Conservation (phyloP, 1,284 basidiomycete species). For the Trametes sp. region DNA sequence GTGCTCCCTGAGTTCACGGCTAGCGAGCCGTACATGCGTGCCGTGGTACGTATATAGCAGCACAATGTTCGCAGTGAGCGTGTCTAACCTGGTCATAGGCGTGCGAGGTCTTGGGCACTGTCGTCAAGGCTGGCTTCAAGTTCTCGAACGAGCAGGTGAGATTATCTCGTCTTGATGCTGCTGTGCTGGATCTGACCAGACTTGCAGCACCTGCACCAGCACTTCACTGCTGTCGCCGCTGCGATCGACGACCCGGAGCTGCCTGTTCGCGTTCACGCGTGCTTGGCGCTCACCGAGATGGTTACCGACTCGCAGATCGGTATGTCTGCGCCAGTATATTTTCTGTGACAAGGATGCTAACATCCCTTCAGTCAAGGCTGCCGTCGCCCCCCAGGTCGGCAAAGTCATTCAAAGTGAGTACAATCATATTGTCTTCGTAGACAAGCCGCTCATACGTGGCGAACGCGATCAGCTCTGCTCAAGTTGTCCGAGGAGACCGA, state of each 20-base stretch:
- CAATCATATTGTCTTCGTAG: not conserved
- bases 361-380: conserved; percentile 61
- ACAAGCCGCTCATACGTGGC: not conserved
- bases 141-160: conserved; percentile 74
- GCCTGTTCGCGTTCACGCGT: conserved; percentile 87
- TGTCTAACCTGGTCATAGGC: conserved; percentile 54
- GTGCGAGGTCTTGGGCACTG: conserved; percentile 79
- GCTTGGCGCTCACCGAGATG: conserved; percentile 82
- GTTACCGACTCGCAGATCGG: conserved; percentile 72
- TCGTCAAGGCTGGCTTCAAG: conserved; percentile 69
- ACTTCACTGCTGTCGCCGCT: conserved; percentile 67
- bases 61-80: not conserved
- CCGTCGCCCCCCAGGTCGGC: conserved; percentile 82
- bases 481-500: conserved; percentile 92
- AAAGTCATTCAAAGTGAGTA: conserved; percentile 86
- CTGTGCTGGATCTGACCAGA: conserved; percentile 2
- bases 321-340: conserved; percentile 40
- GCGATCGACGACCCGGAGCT: conserved; percentile 80
- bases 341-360: not conserved
- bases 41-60: conserved; percentile 62
- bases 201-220: conserved; percentile 63
- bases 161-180: conserved; percentile 18
- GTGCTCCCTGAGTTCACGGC: conserved; percentile 76
- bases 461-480: conserved; percentile 61
- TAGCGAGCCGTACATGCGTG: conserved; percentile 74